phyloP scores from a whole-genome alignment of 2,329 filamentous ascomycete species.

The Clarireedia paspali region DNA sequence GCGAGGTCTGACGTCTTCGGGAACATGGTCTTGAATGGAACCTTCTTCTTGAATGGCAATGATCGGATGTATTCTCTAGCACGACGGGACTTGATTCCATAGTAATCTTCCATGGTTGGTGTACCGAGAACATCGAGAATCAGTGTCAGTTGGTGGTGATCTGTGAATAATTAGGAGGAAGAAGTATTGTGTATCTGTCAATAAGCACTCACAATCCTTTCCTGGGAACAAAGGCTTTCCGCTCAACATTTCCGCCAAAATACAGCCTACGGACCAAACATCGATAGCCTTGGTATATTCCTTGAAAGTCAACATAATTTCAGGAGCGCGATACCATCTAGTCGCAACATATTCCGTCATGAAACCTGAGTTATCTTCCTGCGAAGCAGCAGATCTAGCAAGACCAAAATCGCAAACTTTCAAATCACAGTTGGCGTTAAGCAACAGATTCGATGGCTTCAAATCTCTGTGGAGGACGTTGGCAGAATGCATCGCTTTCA shows the following conservation, averaged over 20 bases:
- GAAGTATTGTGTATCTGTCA: neutral
- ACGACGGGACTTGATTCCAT: constrained; percentile 97
- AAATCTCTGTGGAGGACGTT: constrained; percentile 96
- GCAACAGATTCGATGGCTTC: constrained; percentile 91
- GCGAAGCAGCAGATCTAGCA: constrained; percentile 88
- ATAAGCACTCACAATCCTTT: constrained; percentile 74
- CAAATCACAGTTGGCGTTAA: constrained; percentile 97
- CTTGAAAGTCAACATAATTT: constrained; percentile 99
- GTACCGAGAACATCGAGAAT: constrained; percentile 97
- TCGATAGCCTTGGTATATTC: constrained; percentile 99
- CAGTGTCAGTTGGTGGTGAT: constrained; percentile 95
- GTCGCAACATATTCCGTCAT: constrained; percentile 99
- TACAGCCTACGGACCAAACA: constrained; percentile 98
- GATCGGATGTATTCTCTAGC: constrained; percentile 97
- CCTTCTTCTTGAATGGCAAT: constrained; percentile 99
- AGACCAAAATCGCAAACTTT: constrained; percentile 99
- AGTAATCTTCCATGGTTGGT: constrained; percentile 99
- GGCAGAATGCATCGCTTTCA: constrained; percentile 99
- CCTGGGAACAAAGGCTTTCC: constrained; percentile 97
- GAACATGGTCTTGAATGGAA: constrained; percentile 93
- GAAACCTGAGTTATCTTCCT: constrained; percentile 99
- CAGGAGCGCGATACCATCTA: constrained; percentile 96
- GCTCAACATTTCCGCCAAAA: constrained; percentile 96
- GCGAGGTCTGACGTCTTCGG: constrained; percentile 98
- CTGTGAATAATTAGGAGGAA: constrained; percentile 36